Conservation (phyloP, 1,284 basidiomycete genomes). For the Irpex rosettiformis region DNA sequence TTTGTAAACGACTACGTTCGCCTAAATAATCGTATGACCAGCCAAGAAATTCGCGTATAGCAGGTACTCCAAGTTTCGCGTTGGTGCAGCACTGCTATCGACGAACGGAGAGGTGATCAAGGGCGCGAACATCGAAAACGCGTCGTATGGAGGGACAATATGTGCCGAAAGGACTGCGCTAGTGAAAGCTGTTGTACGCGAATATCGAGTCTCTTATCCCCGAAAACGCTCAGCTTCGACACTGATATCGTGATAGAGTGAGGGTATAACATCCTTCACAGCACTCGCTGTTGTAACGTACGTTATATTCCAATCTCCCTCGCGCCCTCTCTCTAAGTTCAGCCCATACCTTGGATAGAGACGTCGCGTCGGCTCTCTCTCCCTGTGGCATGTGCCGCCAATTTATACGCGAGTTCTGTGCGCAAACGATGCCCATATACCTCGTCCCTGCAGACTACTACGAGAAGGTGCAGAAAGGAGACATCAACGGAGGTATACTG, state of each 20-base stretch:
- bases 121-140: conserved; percentile 90
- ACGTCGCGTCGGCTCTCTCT: conserved; percentile 63
- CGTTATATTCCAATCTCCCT: conserved; percentile 7
- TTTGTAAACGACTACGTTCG: too few species aligned
- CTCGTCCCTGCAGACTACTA: conserved; percentile 72
- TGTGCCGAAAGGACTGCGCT: conserved; percentile 90
- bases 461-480: conserved; percentile 33
- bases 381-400: conserved; percentile 94
- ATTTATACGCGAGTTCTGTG: conserved; percentile 86
- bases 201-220: too few species aligned
- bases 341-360: too few species aligned
- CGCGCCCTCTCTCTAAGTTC: background rate
- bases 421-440: conserved; percentile 71
- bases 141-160: conserved; percentile 81
- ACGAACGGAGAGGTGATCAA: conserved; percentile 70
- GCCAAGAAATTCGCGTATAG: conserved; percentile 60
- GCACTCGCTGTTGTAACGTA: conserved; percentile 77
- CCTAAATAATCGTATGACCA: too few species aligned
- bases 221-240: too few species aligned
- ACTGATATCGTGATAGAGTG: too few species aligned
- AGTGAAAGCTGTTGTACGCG: conserved; percentile 78
- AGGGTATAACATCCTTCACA: conserved; percentile 62
- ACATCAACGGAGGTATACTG: conserved; percentile 40
- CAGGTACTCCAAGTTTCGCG: conserved; percentile 85
- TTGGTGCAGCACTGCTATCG: conserved; percentile 80